Base-by-base conservation (phyloP, 768 basidiomycete species). In the Boletellus sp. region DNA sequence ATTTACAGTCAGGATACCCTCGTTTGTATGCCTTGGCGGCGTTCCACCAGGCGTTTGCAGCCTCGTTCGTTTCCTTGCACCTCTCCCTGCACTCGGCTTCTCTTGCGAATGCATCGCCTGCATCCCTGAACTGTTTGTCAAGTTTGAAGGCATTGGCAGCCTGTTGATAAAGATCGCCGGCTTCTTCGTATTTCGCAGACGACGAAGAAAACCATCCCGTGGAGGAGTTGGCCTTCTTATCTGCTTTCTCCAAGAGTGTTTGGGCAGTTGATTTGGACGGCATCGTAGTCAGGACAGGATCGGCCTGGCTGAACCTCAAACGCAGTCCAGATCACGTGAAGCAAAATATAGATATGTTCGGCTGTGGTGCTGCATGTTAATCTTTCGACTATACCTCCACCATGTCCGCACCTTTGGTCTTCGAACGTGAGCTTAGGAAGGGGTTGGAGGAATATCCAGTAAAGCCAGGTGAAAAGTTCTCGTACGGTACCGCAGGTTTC, bases 1-100 rank as follows among this genome's bases (percentile, higher is more conserved):
- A 70, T 85, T 65, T 66, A 96, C 95, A 74, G 58, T 92, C 87
- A 28, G 78, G 94, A 66, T 78, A 83, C 22, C 84, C 87, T 70
- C 88, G 79, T 76, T 97, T 99, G 77, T 90, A 99, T 11, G 88
- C 84, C 72, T 98, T 98, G 31, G 91, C 85, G 12, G 96, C 94
- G 65, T 95, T 96, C 90, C 95, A 97, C 87, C 88, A 98, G 9
- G 94, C 94, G 65, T 94, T 95, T 19, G 94, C 89, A n/a, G 95
- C 94, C 58, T 98, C 96, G 57, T 93, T 93, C 41, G 67, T 70
- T 70, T 98, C 95, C 41, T 88, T 86, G 61, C 83, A 86, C 52
- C 85, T 83, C 70, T 94, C 85, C 59, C 94, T 80, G 68, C 94
- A 96, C 60, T 97, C 94, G 1, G 95, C 96, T 64, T 98, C 96